phyloP scores from a whole-genome alignment of 129 eudicot species.

The Chrysanthemum makinoi region DNA sequence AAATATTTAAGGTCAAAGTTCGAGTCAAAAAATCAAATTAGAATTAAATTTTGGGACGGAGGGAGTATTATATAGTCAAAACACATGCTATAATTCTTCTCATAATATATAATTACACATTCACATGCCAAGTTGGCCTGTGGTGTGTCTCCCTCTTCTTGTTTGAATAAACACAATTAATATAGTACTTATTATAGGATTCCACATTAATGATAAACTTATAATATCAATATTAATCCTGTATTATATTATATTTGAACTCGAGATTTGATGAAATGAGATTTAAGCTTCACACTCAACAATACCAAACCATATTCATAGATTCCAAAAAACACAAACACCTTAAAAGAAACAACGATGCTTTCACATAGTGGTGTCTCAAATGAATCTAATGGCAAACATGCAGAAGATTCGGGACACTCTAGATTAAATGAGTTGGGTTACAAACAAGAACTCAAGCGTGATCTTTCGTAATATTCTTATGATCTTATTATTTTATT shows the following conservation, averaged over 20 bases:
- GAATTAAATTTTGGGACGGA: too few relatives aligned
- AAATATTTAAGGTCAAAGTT: too few relatives aligned
- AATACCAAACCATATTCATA: background rate
- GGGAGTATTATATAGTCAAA: too few relatives aligned
- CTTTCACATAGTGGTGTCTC: conserved; percentile 1
- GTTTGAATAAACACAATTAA: conserved; percentile 12
- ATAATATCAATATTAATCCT: background rate
- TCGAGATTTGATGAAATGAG: background rate
- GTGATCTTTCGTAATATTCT: conserved; percentile 83
- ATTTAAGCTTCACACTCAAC: background rate
- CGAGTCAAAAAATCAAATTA: too few relatives aligned
- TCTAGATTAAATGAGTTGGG: conserved; percentile 62
- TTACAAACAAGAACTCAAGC: conserved; percentile 99
- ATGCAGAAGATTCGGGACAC: conserved; percentile 61
- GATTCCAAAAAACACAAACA: background rate
- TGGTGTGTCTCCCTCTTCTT: background rate
- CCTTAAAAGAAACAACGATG: conserved; percentile 1
- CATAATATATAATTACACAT: too few relatives aligned
- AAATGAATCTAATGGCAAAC: conserved; percentile 19
- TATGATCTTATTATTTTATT: background rate
- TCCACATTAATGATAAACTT: background rate
- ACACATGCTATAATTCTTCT: too few relatives aligned
- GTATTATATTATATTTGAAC: background rate
- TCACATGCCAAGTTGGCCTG: background rate
- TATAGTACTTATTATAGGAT: background rate